Evolutionary conservation across 345 rosid species (phyloP), one percentile per base, ranked within the genome.

Genomic region (Citrus cavaleriei): DNA sequence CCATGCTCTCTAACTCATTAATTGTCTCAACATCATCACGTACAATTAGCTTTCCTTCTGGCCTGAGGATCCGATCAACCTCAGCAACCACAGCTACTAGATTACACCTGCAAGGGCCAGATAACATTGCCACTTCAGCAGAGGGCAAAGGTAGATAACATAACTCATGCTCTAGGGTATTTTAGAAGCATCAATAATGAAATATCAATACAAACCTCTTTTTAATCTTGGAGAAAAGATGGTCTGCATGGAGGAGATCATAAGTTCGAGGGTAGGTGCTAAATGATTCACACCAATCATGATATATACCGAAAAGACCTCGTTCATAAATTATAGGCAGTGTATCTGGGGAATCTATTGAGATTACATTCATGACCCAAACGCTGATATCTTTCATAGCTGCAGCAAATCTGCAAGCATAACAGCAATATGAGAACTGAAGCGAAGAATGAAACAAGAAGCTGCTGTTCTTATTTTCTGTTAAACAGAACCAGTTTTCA

Each of bases 251-350:
- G 67, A 96, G 91, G 81, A 96, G 97, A 88, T 96, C 99, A 64
- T 94, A 94, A 34, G 97, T 82, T 86, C 98, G 89, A n/a, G 99
- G 99, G 64, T 96, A 94, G 66, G 99, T 96, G 84, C 87, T 96
- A 81, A 96, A 96, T 70, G 99, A 93, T 85, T 96, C 93, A 7
- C 98, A 94, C 99, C 99, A 96, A 69, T 94, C 98, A 67, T 96
- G 99, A 83, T 96, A 96, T 62, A 92, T 90, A 57, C 98, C 99
- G 5, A 96, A 92, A 28, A 96, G 91, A 69, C 99, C 99, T 35
- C 99, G 88, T 69, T 94, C 98, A 35, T 89, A 96, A 40, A 96
- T 94, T 76, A 96, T 84, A 66, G 99, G 97, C 6, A 94, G 89
- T 12, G 99, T 94, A 86, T 96, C 99, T 28, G 98, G 93, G 14